Evolutionary conservation across 1,284 basidiomycete species (phyloP), one percentile per base, ranked within the genome.

Genomic region (Exobasidium cylindrosporum): DNA sequence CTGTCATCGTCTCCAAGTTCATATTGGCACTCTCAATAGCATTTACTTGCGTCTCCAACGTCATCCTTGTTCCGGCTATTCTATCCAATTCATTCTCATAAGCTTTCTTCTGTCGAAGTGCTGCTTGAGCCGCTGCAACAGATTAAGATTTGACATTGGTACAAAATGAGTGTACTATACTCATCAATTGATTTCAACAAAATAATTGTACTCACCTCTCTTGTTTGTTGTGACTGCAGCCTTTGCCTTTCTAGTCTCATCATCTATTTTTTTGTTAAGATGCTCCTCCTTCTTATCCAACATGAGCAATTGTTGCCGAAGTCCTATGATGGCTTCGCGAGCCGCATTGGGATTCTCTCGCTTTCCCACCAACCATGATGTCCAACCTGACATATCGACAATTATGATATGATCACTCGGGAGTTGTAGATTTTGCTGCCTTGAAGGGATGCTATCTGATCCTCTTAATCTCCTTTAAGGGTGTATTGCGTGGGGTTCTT

Each of bases 251-350:
- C 87, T 88, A 74, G 87, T 76, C 80, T 97, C 95, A 66, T 97
- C 93, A 46, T 96, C 92, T 73, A 98, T 92, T 88, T 96, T 94
- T 86, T 91, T 93, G 84, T 90, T 88, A 68, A 97, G 84, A 82
- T 91, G 85, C 82, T 97, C 94, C 84, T 98, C 96, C 85, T 97
- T 97, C 91, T 97, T 99, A 86, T 97, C 93, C 72, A 98, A 88
- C 87, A 97, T 90, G 81, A 94, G 87, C 55, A 83, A 72, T 74
- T 82, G 81, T 52, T 68, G 78, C 66, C 71, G 72, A 56, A 83
- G 69, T 30, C 82, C 81, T 28, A 83, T 80, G 67, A 83, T 83
- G 58, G 82, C 81, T 59, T 82, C 82, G 40, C 81, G 70, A 5
- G 82, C 81, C 52, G 74, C 66, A 58, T 73, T 71, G 58, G 76